Percentiles rank a stretch among this genome's conserved stretches.
These are phyloP conservation scores for Fusarium annulatum DNA, from an alignment of 2,329 filamentous ascomycete genomes.

Conservation along the genomic window DNA sequence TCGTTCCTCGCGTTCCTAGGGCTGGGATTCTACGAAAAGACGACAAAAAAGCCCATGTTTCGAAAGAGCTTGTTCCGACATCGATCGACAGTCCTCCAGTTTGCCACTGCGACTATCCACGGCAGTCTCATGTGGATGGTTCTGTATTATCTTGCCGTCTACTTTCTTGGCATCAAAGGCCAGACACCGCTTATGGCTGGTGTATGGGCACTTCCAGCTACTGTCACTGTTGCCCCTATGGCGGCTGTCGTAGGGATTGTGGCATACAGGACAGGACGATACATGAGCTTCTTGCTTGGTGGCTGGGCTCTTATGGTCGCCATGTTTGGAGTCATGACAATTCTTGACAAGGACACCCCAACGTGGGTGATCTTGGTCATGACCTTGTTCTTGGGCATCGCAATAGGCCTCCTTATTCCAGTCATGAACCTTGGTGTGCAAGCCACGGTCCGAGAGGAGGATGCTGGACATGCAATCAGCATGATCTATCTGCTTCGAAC, in stretches of 20 bases:
- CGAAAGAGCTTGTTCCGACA: conserved; percentile 36
- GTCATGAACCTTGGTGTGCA: conserved; percentile 73
- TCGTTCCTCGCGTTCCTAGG: conserved; percentile 59
- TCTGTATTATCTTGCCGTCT: conserved; percentile 45
- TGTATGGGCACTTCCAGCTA: conserved; percentile 68
- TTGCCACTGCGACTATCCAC: conserved; percentile 38
- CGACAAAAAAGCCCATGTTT: conserved; percentile 39
- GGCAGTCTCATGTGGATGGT: conserved; percentile 46
- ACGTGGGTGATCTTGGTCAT: conserved; percentile 69
- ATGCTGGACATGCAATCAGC: conserved; percentile 40
- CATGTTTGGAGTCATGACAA: conserved; percentile 65
- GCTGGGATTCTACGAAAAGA: conserved; percentile 36
- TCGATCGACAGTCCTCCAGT: conserved; percentile 36
- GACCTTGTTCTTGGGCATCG: conserved; percentile 68
- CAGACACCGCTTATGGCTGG: conserved; percentile 40
- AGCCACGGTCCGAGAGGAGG: conserved; percentile 52
- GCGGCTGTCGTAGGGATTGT: conserved; percentile 65
- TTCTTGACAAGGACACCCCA: conserved; percentile 60
- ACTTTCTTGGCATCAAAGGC: conserved; percentile 41
- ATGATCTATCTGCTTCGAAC: conserved; percentile 44
- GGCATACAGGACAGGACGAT: conserved; percentile 66
- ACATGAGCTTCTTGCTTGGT: conserved; percentile 68
- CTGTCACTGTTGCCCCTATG: conserved; percentile 71
- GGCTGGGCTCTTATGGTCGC: conserved; percentile 71
- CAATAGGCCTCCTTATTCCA: conserved; percentile 73